Conservation (phyloP, 2,329 filamentous ascomycete genomes). For the Myriosclerotinia duriaeana region DNA sequence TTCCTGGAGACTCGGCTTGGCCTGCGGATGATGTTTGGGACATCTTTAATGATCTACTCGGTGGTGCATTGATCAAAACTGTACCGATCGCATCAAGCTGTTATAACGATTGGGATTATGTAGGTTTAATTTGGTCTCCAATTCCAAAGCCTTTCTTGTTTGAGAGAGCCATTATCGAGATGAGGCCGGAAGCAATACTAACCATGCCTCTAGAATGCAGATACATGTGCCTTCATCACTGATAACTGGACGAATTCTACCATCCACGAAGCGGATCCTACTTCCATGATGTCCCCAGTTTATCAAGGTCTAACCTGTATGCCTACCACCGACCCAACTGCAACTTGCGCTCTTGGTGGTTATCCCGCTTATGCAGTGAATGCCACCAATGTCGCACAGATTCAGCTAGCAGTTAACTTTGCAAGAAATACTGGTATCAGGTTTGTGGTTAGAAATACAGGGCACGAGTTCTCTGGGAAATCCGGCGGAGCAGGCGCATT, state of each 20-base stretch:
- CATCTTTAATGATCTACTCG: slow-evolving; percentile 47
- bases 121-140: not conserved
- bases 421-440: slow-evolving; percentile 40
- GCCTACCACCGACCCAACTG: slow-evolving; percentile 14
- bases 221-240: slow-evolving; percentile 40
- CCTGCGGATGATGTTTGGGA: slow-evolving; percentile 50
- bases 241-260: slow-evolving; percentile 41
- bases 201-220: slow-evolving; percentile 34
- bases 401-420: slow-evolving; percentile 38
- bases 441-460: slow-evolving; percentile 46
- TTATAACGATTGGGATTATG: slow-evolving; percentile 4
- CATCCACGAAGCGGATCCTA: slow-evolving; percentile 44
- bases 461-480: slow-evolving; percentile 49
- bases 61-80: slow-evolving; percentile 47
- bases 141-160: not conserved
- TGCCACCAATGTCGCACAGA: slow-evolving; percentile 27
- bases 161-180: not conserved
- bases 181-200: slow-evolving; percentile 42
- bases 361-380: slow-evolving; percentile 34
- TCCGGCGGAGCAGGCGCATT: slow-evolving; percentile 49
- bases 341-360: slow-evolving; percentile 26
- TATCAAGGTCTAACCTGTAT: slow-evolving; percentile 46
- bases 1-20: slow-evolving; percentile 44
- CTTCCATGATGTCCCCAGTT: slow-evolving; percentile 50
- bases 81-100: slow-evolving; percentile 44